Evolutionary conservation across 805 yeast genomes (phyloP), one percentile per base, ranked within the genome.

Genomic region (Teunomyces atbi): DNA sequence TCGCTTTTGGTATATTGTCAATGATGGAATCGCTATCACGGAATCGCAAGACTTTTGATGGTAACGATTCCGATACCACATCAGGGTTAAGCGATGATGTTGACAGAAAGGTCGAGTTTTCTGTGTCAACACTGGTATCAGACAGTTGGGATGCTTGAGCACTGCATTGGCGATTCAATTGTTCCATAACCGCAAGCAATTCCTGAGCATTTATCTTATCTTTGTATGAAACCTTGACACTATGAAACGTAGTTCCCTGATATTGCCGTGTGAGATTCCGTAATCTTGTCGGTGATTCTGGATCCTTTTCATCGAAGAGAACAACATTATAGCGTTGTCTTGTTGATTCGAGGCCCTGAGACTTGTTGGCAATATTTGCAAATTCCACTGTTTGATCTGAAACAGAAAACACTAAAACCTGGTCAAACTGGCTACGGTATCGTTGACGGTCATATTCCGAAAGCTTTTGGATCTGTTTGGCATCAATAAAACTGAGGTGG

Each of bases 281-380:
- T 33, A 47, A 41, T 28, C 45, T 40, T 4, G 26, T 8, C 13
- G 47, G 29, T n/a, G 51, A 45, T 6, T 41, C 46, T 5, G 54
- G 62, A 39, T 47, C 42, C 33, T 47, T 49, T 44, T 53, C 55
- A 43, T 50, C 61, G 45, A 54, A 61, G 35, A 57, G 43, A 7
- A 59, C 55, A 1, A 64, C 43, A 26, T 53, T 52, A 50, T 59
- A 66, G 26, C 68, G 46, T 2, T 56, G 47, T 35, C 54, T 59
- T 12, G 63, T 65, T 10, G 66, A 46, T 37, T 61, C 61, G 20
- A 64, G 48, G 1, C 68, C 68, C n/a, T 61, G 58, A 4, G 68
- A 57, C 6, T 55, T 45, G 23, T 54, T 44, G 38, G 58, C 40
- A 28, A 41, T 34, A 8, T 53, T 45, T 11, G 65, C 65, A 47